phyloP scores from a whole-genome alignment of 1,284 basidiomycete genomes.

The Fomitopsis betulina region DNA sequence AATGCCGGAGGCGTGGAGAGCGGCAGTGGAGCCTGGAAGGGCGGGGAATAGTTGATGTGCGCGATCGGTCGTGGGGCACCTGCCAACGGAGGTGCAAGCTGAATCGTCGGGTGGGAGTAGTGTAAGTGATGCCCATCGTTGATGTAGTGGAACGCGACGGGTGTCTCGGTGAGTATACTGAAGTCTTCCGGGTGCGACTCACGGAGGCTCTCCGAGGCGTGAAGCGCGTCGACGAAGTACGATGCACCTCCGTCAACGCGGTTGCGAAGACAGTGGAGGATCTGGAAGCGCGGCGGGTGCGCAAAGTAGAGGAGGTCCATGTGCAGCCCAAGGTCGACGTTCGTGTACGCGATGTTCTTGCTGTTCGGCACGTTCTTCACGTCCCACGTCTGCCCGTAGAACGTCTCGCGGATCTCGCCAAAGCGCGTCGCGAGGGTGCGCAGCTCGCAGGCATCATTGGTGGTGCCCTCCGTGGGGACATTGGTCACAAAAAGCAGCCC shows the following conservation, averaged over 20 bases:
- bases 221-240: conserved; percentile 83
- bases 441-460: conserved; percentile 61
- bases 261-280: conserved; percentile 86
- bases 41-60: conserved; percentile 90
- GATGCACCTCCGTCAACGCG: conserved; percentile 83
- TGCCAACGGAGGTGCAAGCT: conserved; percentile 39
- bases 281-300: conserved; percentile 87
- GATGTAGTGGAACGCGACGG: conserved; percentile 86
- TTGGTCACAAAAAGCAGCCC: conserved; percentile 55
- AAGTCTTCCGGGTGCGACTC: conserved; percentile 50
- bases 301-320: conserved; percentile 94
- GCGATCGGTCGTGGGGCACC: conserved; percentile 32
- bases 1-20: conserved; percentile 50
- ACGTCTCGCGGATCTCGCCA: conserved; percentile 80
- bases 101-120: conserved; percentile 76
- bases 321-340: conserved; percentile 85
- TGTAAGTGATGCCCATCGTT: conserved; percentile 89
- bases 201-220: conserved; percentile 62
- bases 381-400: conserved; percentile 92
- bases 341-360: conserved; percentile 94
- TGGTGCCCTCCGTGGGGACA: conserved; percentile 53
- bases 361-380: conserved; percentile 76
- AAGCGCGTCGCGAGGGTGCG: conserved; percentile 60
- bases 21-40: conserved; percentile 85
- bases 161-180: conserved; percentile 53